Percentiles rank a stretch among this genome's conserved stretches.
Conservation (phyloP, 768 basidiomycete genomes). For the Trametes cubensis region DNA sequence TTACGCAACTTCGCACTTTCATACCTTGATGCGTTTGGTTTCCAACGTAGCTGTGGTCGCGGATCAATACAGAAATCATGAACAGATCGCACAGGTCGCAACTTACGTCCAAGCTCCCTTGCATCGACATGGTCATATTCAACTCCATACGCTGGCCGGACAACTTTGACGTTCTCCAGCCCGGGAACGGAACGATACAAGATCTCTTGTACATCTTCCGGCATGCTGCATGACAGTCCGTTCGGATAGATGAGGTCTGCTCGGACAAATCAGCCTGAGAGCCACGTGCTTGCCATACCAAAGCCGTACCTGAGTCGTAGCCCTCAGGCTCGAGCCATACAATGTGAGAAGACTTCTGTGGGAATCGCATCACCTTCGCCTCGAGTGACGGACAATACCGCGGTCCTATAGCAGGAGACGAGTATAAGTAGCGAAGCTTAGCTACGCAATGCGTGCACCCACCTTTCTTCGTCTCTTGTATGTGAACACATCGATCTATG, state of each 20-base stretch:
- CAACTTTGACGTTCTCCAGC: conserved; percentile 81
- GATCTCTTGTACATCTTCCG: conserved; percentile 80
- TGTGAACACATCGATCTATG: conserved; percentile 78
- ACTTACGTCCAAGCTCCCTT: conserved; percentile 72
- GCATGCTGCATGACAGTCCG: conserved; percentile 85
- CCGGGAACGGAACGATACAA: conserved; percentile 87
- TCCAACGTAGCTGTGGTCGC: conserved; percentile 67
- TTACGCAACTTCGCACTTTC: neutral
- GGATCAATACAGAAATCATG: neutral
- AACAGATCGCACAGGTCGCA: neutral
- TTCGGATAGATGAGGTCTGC: conserved; percentile 88
- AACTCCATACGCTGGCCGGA: conserved; percentile 87
- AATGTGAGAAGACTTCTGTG: conserved; percentile 66
- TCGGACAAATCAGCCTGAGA: neutral
- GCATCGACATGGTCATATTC: conserved; percentile 93
- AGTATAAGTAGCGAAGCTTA: neutral
- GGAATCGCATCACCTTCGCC: conserved; percentile 82
- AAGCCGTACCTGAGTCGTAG: conserved; percentile 71
- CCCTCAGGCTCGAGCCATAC: conserved; percentile 95
- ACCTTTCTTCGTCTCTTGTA: conserved; percentile 90
- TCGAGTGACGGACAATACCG: conserved; percentile 92
- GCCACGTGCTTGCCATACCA: too few species aligned
- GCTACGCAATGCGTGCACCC: neutral
- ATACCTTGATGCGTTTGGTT: conserved; percentile 78
- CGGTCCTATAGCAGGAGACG: conserved; percentile 55